A percentile compares a stretch with the other conserved stretches of the same genome.
These are phyloP conservation scores for Apiospora hydei DNA, from an alignment of 2,329 filamentous ascomycete species.

Conservation along the genomic window DNA sequence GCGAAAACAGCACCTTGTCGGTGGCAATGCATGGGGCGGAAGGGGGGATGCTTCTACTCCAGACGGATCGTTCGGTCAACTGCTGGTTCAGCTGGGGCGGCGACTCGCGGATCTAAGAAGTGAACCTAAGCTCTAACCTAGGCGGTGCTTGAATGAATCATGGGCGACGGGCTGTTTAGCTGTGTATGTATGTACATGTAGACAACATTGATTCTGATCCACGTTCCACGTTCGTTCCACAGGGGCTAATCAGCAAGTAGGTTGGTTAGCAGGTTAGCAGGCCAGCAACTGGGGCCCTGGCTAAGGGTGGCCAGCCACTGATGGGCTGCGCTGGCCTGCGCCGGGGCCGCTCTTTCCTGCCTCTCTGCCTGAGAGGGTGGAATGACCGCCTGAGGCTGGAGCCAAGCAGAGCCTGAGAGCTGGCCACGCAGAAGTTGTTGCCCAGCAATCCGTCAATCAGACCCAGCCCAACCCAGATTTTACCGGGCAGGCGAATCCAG, in stretches of 20 bases:
- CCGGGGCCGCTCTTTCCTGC: constrained; percentile 19
- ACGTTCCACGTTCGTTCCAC: constrained; percentile 21
- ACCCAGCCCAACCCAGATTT: not conserved
- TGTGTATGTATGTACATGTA: no score
- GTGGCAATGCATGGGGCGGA: constrained; percentile 18
- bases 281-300: not conserved
- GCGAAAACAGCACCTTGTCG: not conserved
- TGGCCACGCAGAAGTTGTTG: constrained; percentile 12
- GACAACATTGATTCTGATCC: constrained; percentile 17
- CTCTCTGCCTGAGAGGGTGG: constrained; percentile 10
- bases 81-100: constrained; percentile 15
- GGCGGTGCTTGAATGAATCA: not conserved
- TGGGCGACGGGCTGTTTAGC: not conserved
- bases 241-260: constrained; percentile 8
- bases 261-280: not conserved
- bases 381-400: constrained; percentile 4
- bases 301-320: constrained; percentile 7
- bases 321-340: not conserved
- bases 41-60: not conserved
- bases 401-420: not conserved
- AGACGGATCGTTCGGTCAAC: not conserved
- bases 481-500: not conserved
- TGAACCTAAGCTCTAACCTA: not conserved
- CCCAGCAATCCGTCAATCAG: constrained; percentile 6
- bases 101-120: constrained; percentile 13